Evolutionary conservation across 805 yeast genomes (phyloP), one percentile per base, ranked within the genome.

Genomic region (Candida anglica): DNA sequence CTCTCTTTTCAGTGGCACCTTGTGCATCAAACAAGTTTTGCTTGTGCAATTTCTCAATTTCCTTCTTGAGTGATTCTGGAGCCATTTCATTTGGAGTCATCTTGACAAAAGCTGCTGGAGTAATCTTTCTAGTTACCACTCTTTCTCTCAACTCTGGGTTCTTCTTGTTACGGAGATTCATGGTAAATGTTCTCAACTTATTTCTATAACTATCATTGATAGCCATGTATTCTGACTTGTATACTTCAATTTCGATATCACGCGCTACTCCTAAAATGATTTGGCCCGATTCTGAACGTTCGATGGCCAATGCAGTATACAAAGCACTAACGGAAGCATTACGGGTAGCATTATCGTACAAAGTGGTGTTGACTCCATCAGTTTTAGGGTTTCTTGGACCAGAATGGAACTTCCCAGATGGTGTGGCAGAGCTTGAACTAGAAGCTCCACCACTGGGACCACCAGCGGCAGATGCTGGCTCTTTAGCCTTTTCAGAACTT

Each of bases 1-100:
- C 95, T 49, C 97, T 75, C 68, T 88, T 87, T 50, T 91, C 93
- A 5, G 86, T 88, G 5, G 98, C 98, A 49, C 97, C 96, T 63
- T 87, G 97, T 2, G 98, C 98, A 55, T 91, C 95, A 60, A 85
- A 91, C 55, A 93, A 69, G 59, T 93, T 93, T 59, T 86, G 84
- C 56, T 85, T 81, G 52, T 86, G 87, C 47, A 93, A 73, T 50
- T 83, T 79, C 50, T 87, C 94, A 46, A 89, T 71, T 56, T 89
- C 93, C 57, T 81, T 74, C 60, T 84, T 86, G 47, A 93, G 73
- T 21, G 86, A 79, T 51, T 86, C 96, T 3, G 97, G 95, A 0
- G 98, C 98, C 79, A 93, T 73, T 46, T 93, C 98, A 52, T 82
- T 86, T n/a, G 96, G 91, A 21, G 81, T 68, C 95, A 94, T 89